phyloP scores from a whole-genome alignment of 192 early-diverging fungal species.

The Cetraspora pellucida region DNA sequence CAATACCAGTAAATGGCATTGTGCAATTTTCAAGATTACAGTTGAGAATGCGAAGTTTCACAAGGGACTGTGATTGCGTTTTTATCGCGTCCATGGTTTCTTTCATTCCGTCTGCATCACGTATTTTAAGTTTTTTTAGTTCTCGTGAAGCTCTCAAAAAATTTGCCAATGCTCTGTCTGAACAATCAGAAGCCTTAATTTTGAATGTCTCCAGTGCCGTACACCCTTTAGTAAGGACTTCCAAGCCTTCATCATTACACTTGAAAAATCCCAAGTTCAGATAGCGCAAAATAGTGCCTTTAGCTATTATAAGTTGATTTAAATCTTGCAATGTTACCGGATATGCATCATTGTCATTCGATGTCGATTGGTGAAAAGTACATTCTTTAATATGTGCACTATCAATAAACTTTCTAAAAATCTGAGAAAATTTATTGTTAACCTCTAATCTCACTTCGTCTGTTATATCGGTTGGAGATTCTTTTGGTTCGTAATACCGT shows the following conservation, averaged over 20 bases:
- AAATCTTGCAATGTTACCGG: not conserved
- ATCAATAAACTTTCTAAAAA: conserved; percentile 15
- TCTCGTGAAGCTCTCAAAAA: not conserved
- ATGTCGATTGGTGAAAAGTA: conserved; percentile 21
- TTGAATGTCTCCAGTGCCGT: conserved; percentile 29
- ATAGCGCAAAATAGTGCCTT: conserved; percentile 20
- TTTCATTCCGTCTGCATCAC: not conserved
- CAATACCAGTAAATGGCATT: conserved; percentile 13
- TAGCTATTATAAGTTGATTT: not conserved
- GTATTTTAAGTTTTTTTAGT: conserved; percentile 31
- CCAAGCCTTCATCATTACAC: not conserved
- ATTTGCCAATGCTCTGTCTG: conserved; percentile 9
- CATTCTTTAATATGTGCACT: conserved; percentile 13
- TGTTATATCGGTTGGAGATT: not conserved
- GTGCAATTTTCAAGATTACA: conserved; percentile 20
- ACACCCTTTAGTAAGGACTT: not conserved
- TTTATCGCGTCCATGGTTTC: not conserved
- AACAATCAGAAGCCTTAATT: not conserved
- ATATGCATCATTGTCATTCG: not conserved
- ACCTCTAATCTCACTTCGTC: not conserved
- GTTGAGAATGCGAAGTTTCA: conserved; percentile 26
- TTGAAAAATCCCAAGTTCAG: conserved; percentile 31
- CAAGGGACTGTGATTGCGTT: not conserved
- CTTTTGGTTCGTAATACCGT: not conserved
- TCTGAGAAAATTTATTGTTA: not conserved